These are phyloP conservation scores for Apocynum venetum DNA, from an alignment of 257 asterid genomes.

Conservation along the genomic window DNA sequence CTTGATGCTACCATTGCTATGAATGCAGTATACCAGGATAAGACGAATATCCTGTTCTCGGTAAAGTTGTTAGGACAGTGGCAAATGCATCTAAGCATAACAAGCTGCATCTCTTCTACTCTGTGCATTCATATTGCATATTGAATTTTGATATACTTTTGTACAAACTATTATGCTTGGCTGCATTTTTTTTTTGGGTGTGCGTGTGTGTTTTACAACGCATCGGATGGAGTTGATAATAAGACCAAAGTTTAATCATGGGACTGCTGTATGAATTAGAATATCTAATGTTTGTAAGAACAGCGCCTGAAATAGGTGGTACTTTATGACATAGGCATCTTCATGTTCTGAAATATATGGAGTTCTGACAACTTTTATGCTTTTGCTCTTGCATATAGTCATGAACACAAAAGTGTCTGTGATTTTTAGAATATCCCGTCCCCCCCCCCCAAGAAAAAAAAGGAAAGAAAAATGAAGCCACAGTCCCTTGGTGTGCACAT, in stretches of 20 bases:
- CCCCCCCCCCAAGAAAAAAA: not conserved
- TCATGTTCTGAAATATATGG: not conserved
- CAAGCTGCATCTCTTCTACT: constrained; percentile 1
- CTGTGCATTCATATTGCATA: not conserved
- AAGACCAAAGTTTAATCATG: not conserved
- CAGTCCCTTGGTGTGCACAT: not conserved
- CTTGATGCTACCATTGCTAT: constrained; percentile 61
- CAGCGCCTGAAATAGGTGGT: not conserved
- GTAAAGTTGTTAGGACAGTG: constrained; percentile 43
- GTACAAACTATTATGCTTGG: not conserved
- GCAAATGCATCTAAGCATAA: constrained; percentile 10
- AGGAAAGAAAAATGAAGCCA: not conserved
- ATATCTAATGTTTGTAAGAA: not conserved
- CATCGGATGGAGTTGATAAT: not conserved
- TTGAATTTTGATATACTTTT: not conserved
- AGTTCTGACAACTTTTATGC: not conserved
- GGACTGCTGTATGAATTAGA: not conserved
- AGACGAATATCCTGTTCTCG: constrained; percentile 94
- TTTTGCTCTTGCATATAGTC: not conserved
- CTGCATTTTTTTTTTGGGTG: not conserved
- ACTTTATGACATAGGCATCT: not conserved
- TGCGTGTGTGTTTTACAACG: not conserved
- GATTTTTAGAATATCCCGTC: too few relatives aligned
- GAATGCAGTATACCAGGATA: constrained; percentile 98
- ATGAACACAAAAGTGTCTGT: not conserved